Evolutionary conservation across 108 stramenopile genomes (phyloP).

Genomic region (Pseudonitzschia multistriata): DNA sequence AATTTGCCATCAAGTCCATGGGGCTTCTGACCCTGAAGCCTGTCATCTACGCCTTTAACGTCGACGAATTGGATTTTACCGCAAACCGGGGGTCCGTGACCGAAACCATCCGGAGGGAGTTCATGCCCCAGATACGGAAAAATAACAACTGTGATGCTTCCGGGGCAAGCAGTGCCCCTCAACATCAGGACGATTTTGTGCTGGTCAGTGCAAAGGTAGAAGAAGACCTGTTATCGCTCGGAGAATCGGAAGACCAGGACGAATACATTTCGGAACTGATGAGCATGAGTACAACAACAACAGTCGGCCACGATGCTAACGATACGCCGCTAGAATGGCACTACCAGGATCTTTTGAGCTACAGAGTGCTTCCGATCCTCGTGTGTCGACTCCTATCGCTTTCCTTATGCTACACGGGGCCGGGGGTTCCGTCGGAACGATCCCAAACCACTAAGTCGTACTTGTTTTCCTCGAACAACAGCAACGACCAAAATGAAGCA

Average conservation of each 20-base stretch:
- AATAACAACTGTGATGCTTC: background rate
- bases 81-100: constrained; percentile 41
- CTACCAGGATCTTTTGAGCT: constrained; percentile 38
- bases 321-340: constrained; percentile 39
- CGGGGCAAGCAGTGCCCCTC: background rate
- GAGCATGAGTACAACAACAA: constrained; percentile 11
- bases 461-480: constrained; percentile 27
- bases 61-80: constrained; percentile 78
- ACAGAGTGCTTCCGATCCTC: constrained; percentile 40
- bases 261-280: constrained; percentile 8
- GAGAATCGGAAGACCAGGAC: constrained; percentile 4
- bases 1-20: constrained; percentile 53
- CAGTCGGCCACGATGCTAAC: constrained; percentile 30
- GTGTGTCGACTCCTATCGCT: constrained; percentile 49
- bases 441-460: constrained; percentile 65
- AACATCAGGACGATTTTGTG: constrained; percentile 37
- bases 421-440: constrained; percentile 60
- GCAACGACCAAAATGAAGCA: constrained; percentile 59
- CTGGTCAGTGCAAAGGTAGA: constrained; percentile 87
- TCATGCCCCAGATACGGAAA: constrained; percentile 27
- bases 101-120: constrained; percentile 39
- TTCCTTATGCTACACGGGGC: constrained; percentile 56
- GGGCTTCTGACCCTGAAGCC: constrained; percentile 85
- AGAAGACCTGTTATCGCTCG: constrained; percentile 45
- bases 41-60: constrained; percentile 89